Evolutionary conservation across 345 rosid genomes (phyloP).

Genomic region (Pistacia integerrima): DNA sequence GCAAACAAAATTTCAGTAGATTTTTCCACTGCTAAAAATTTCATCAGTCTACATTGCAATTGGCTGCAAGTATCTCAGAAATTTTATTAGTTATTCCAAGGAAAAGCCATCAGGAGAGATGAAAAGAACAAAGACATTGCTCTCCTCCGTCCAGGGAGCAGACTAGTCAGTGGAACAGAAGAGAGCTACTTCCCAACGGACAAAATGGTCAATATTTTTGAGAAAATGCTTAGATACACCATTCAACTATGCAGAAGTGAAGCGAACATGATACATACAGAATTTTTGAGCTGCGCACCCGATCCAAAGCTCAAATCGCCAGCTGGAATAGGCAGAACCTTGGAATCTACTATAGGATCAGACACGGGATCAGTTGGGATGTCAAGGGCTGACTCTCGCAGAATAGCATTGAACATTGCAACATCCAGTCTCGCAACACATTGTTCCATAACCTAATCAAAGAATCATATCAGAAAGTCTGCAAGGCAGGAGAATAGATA

Average conservation of each 20-base stretch:
- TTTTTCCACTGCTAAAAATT: too few relatives aligned
- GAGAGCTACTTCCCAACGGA: neutral
- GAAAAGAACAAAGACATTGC: neutral
- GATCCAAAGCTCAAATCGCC: conserved; percentile 97
- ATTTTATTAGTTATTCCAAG: neutral
- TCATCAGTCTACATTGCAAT: neutral
- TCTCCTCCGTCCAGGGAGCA: neutral
- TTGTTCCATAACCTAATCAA: conserved; percentile 76
- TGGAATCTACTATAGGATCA: conserved; percentile 87
- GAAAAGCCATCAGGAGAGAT: neutral
- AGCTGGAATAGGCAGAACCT: conserved; percentile 89
- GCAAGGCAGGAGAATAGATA: neutral
- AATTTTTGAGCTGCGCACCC: conserved; percentile 94
- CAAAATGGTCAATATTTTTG: neutral
- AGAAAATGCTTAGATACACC: neutral
- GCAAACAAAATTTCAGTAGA: too few relatives aligned
- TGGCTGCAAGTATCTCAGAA: conserved; percentile 8
- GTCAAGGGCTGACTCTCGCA: conserved; percentile 90
- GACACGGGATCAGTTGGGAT: conserved; percentile 94
- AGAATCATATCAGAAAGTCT: conserved; percentile 3
- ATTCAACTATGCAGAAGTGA: neutral
- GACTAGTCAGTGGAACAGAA: neutral
- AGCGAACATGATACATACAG: conserved; percentile 43
- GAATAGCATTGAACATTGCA: conserved; percentile 96
- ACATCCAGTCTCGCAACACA: conserved; percentile 86